phyloP scores from a whole-genome alignment of 768 basidiomycete species.

The Trametes meyenii region DNA sequence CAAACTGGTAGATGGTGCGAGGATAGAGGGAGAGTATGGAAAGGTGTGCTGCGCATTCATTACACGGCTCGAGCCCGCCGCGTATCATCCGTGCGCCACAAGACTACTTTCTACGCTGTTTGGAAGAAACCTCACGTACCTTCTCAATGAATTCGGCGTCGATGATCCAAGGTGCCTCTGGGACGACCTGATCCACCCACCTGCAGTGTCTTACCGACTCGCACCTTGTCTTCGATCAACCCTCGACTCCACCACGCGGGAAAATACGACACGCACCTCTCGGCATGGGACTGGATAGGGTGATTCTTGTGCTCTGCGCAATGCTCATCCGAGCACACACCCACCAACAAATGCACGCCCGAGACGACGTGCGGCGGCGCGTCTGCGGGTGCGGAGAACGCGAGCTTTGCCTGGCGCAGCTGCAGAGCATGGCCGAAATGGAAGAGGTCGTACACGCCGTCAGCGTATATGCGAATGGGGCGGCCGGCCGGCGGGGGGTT shows the following conservation, averaged over 20 bases:
- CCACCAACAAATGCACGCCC: constrained; percentile 86
- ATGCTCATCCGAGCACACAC: constrained; percentile 90
- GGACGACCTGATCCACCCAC: constrained; percentile 94
- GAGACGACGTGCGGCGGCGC: constrained; percentile 37
- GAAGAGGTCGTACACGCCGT: constrained; percentile 98
- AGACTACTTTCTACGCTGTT: too few relatives aligned
- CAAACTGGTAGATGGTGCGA: neutral
- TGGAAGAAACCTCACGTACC: constrained; percentile 19
- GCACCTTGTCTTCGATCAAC: constrained; percentile 45
- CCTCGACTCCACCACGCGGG: neutral
- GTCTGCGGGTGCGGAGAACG: constrained; percentile 51
- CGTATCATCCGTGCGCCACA: neutral
- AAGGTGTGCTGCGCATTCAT: neutral
- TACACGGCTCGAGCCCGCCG: neutral
- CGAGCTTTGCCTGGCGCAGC: constrained; percentile 93
- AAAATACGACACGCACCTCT: constrained; percentile 53
- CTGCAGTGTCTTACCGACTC: constrained; percentile 95
- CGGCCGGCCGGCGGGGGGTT: constrained; percentile 80
- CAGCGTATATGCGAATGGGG: constrained; percentile 90
- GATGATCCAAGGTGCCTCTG: constrained; percentile 91
- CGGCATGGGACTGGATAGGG: constrained; percentile 86
- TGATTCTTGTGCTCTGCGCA: constrained; percentile 78
- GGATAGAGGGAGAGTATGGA: neutral
- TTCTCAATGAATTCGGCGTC: constrained; percentile 80
- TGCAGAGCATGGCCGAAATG: constrained; percentile 98